Conservation (phyloP, 2,329 filamentous ascomycete genomes). For the Zalaria obscura region DNA sequence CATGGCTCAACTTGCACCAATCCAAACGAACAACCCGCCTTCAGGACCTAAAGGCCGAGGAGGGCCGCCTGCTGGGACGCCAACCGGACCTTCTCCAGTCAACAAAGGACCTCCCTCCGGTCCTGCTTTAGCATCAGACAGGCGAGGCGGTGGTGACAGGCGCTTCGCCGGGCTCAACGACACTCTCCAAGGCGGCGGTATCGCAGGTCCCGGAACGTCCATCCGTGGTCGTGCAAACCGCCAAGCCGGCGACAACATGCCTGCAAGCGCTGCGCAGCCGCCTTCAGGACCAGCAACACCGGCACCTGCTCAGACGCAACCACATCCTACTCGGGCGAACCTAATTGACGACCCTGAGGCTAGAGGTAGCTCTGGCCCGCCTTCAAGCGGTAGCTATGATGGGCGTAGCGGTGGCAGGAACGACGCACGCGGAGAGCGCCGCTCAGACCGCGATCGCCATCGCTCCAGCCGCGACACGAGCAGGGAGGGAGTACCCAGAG, state of each 20-base stretch:
- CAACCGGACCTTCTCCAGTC: conserved; percentile 14
- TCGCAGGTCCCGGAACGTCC: conserved; percentile 2
- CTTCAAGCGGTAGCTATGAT: not conserved
- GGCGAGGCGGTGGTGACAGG: conserved; percentile 11
- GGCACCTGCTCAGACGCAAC: not conserved
- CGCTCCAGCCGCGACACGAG: conserved; percentile 14
- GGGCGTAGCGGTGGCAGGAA: not conserved
- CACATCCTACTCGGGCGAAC: conserved; percentile 2
- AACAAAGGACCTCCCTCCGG: conserved; percentile 14
- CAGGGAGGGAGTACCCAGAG: conserved; percentile 8
- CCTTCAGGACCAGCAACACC: not conserved
- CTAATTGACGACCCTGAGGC: conserved; percentile 1
- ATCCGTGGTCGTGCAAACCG: conserved; percentile 3
- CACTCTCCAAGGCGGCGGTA: conserved; percentile 4
- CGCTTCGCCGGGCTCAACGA: conserved; percentile 15
- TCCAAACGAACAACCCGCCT: conserved; percentile 11
- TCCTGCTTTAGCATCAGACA: conserved; percentile 10
- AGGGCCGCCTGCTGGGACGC: conserved; percentile 10
- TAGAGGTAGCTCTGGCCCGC: not conserved
- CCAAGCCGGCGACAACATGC: not conserved
- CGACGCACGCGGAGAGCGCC: conserved; percentile 1
- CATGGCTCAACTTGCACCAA: conserved; percentile 10
- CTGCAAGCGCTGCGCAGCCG: not conserved
- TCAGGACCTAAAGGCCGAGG: conserved; percentile 11
- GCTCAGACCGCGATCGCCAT: conserved; percentile 1